Base-by-base conservation (phyloP, 2,329 filamentous ascomycete genomes). In the Teratosphaeria pseudoeucalypti region DNA sequence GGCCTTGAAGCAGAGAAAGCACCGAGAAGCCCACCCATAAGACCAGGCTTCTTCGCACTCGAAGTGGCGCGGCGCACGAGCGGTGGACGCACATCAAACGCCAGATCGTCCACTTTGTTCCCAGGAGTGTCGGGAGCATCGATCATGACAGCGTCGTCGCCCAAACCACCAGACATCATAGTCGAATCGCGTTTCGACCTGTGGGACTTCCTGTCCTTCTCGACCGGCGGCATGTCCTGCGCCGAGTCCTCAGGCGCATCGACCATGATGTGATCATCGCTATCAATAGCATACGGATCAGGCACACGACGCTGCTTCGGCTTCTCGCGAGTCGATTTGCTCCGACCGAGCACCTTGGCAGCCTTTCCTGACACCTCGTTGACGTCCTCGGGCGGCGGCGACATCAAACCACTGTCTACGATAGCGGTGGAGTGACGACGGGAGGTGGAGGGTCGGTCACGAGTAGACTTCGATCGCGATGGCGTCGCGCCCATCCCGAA, bases 331-430 rank as follows among this genome's bases (percentile, higher is more conserved):
- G 77, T 77, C 12, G 77, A 77, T 52, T 76, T 77, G 65, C 71
- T 77, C 61, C 67, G 63, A 65, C 77, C 91, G 84, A 94, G 84
- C 57, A 92, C 75, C 73, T 86, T 91, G 34, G 89, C 89, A 32
- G 89, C 90, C 73, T 95, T 95, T 54, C 84, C 81, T 7, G 86
- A 81, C 69, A 90, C 66, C 19, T 72, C 66, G 61, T 63, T 12
- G 57, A 65, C 56, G 34, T 87, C 83, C 34, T 91, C 89, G 2
- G 87, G 84, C 9, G 89, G 87, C 3, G 89, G 88, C 23, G 88
- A 89, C 54, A 83, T 79, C 61, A 92, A 77, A 7, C 85, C 87
- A 63, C 79, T 79, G 32, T 85, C 81, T 57, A 90, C 88, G 16
- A 87, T 74, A 0, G 69, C 71, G 9, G 64, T 66, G 1, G 70